Evolutionary conservation across 192 early-diverging fungal species (phyloP).

Genomic region (Allomyces macrogynus): DNA sequence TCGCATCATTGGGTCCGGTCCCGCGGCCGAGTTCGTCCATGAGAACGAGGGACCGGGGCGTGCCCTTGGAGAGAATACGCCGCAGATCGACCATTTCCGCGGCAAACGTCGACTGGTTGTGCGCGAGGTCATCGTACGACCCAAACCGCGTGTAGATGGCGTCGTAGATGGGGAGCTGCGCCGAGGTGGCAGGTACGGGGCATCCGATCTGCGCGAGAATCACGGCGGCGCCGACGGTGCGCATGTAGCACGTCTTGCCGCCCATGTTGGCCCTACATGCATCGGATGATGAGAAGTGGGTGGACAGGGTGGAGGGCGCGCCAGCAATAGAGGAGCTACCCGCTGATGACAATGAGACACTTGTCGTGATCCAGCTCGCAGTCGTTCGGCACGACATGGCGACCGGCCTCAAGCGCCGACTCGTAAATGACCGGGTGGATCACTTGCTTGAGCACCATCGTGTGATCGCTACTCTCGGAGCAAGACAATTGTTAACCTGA

Average conservation of each 20-base stretch:
- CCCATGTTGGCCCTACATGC: background rate
- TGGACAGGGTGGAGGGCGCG: too few relatives aligned
- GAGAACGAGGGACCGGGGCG: slow-evolving; percentile 74
- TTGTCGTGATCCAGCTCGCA: too few relatives aligned
- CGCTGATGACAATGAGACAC: too few relatives aligned
- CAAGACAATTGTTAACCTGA: too few relatives aligned
- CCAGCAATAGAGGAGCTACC: too few relatives aligned
- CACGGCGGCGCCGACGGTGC: background rate
- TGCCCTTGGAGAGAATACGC: slow-evolving; percentile 75
- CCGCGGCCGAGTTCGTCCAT: slow-evolving; percentile 95
- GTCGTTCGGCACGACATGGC: too few relatives aligned
- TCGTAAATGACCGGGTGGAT: too few relatives aligned
- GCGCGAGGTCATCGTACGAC: slow-evolving; percentile 88
- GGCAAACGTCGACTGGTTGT: slow-evolving; percentile 94
- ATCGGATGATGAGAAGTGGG: too few relatives aligned
- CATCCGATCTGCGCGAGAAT: background rate
- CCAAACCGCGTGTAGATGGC: slow-evolving; percentile 94
- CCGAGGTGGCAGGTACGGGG: background rate
- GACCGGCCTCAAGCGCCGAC: too few relatives aligned
- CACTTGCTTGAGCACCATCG: too few relatives aligned
- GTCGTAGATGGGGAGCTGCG: slow-evolving; percentile 54
- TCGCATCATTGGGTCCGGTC: slow-evolving; percentile 87
- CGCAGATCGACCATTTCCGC: slow-evolving; percentile 86
- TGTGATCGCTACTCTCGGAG: too few relatives aligned
- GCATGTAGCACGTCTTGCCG: background rate